These are phyloP conservation scores for Suhomyces prunicola DNA, from an alignment of 805 yeast genomes.

Conservation along the genomic window DNA sequence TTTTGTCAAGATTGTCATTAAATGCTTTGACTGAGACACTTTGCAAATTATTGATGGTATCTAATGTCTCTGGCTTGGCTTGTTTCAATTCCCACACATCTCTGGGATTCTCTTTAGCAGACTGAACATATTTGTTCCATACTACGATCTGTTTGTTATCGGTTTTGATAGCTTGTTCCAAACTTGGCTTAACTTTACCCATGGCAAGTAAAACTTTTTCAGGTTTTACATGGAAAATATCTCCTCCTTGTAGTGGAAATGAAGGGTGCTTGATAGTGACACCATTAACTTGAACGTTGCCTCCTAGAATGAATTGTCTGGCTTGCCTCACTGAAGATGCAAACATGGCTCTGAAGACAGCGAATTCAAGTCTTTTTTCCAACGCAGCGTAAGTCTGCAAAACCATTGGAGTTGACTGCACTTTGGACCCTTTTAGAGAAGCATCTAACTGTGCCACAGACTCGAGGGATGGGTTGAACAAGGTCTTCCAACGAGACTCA, in stretches of 20 bases:
- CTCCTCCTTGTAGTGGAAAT: slow-evolving; percentile 77
- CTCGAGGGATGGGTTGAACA: slow-evolving; percentile 67
- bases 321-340: slow-evolving; percentile 95
- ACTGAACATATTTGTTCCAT: slow-evolving; percentile 72
- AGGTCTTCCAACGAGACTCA: slow-evolving; percentile 74
- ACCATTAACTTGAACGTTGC: slow-evolving; percentile 85
- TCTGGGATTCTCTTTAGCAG: slow-evolving; percentile 55
- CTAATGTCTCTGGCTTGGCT: slow-evolving; percentile 39
- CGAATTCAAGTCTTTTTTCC: slow-evolving; percentile 87
- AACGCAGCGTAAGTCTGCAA: slow-evolving; percentile 85
- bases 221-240: slow-evolving; percentile 80
- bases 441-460: slow-evolving; percentile 90
- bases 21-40: slow-evolving; percentile 19
- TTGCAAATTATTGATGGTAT: slow-evolving; percentile 18
- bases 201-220: slow-evolving; percentile 80
- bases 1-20: slow-evolving; percentile 39
- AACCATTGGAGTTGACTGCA: slow-evolving; percentile 71
- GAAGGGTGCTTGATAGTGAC: slow-evolving; percentile 74
- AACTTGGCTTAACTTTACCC: slow-evolving; percentile 80
- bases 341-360: slow-evolving; percentile 87
- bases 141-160: slow-evolving; percentile 69
- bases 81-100: slow-evolving; percentile 50
- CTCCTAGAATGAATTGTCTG: slow-evolving; percentile 76
- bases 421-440: slow-evolving; percentile 57
- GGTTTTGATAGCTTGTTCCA: slow-evolving; percentile 60